Percentiles rank a stretch among this genome's conserved stretches.
These are phyloP conservation scores for Chaetomiaceae sp. DNA, from an alignment of 2,329 filamentous ascomycete species.

Conservation along the genomic window DNA sequence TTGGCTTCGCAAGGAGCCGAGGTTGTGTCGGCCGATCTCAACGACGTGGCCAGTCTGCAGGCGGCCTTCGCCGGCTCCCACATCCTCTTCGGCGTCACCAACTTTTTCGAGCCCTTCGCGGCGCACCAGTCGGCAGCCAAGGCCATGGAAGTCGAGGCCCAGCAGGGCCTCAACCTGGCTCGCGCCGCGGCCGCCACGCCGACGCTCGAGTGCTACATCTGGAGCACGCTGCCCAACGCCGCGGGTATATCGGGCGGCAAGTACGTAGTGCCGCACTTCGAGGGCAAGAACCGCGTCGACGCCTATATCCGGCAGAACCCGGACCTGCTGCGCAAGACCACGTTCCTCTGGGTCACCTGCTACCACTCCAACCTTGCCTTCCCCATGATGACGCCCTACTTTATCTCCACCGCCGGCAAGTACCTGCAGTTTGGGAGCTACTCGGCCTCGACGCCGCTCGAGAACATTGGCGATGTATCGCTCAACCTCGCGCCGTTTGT, in stretches of 20 bases:
- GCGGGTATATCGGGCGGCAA: slow-evolving; percentile 13
- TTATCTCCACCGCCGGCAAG: slow-evolving; percentile 13
- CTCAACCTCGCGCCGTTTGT: slow-evolving; percentile 34
- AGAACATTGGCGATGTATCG: slow-evolving; percentile 30
- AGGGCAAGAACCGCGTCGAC: slow-evolving; percentile 23
- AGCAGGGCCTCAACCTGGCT: slow-evolving; percentile 25
- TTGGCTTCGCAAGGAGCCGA: slow-evolving; percentile 41
- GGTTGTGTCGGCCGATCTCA: slow-evolving; percentile 41
- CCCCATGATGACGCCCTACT: slow-evolving; percentile 20
- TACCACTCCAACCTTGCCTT: slow-evolving; percentile 19
- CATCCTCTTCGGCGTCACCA: slow-evolving; percentile 38
- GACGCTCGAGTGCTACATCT: slow-evolving; percentile 24
- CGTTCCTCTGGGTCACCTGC: slow-evolving; percentile 23
- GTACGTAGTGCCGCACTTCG: slow-evolving; percentile 25
- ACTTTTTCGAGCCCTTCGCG: slow-evolving; percentile 23
- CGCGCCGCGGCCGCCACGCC: slow-evolving; percentile 15
- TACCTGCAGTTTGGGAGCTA: slow-evolving; percentile 32
- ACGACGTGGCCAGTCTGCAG: slow-evolving; percentile 32
- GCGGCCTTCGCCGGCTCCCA: slow-evolving; percentile 40
- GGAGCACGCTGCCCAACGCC: slow-evolving; percentile 24
- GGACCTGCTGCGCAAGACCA: slow-evolving; percentile 21
- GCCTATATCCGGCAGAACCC: slow-evolving; percentile 19
- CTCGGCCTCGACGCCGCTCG: slow-evolving; percentile 27
- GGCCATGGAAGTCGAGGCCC: slow-evolving; percentile 20
- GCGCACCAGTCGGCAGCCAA: slow-evolving; percentile 7